Evolutionary conservation across 208 protist genomes (phyloP), one percentile per base, ranked within the genome.

Genomic region (Acanthamoeba polyphaga): DNA sequence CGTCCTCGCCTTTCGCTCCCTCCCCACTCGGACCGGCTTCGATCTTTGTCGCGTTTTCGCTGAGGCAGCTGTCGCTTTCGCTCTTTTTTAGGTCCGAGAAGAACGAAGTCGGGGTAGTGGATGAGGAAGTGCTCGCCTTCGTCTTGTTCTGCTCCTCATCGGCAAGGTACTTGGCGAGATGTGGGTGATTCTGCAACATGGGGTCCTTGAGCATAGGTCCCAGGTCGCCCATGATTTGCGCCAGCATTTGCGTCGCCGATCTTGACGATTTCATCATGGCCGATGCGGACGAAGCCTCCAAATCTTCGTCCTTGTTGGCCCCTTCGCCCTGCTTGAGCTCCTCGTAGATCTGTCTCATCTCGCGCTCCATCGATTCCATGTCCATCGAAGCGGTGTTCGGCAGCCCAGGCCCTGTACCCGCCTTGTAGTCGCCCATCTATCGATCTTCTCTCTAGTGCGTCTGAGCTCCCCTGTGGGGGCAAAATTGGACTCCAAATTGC

Each of bases 281-380:
- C 22, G 70, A 17, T 13, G 66, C 22, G 43, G 32, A 17, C 72
- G 34, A 46, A 22, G n/a, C 68, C n/a, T 76, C 68, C n/a, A 64
- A 24, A 64, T 64, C 58, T 17, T 64, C 58, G 58, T 7, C 64
- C 6, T 70, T 27, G 27, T 70, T 34, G 64, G 7, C 72, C 19
- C 72, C 72, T 24, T 82, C 72, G 72, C 43, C 17, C 7, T 34
- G 38, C 17, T 82, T 82, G 34, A 82, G 72, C 24, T 82, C 72
- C n/a, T 82, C 72, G 43, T 82, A 82, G 72, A 82, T 82, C 29
- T 82, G 32, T 53, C 43, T 9, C 72, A 82, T 82, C 72, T 82
- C 72, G 27, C 38, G 72, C 72, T 82, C 72, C 72, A 82, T 82
- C 19, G 72, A 24, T 34, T 82, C 72, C 72, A 82, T 17, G 19